Conservation (phyloP, 1,284 basidiomycete genomes). For the Ganoderma boninense region DNA sequence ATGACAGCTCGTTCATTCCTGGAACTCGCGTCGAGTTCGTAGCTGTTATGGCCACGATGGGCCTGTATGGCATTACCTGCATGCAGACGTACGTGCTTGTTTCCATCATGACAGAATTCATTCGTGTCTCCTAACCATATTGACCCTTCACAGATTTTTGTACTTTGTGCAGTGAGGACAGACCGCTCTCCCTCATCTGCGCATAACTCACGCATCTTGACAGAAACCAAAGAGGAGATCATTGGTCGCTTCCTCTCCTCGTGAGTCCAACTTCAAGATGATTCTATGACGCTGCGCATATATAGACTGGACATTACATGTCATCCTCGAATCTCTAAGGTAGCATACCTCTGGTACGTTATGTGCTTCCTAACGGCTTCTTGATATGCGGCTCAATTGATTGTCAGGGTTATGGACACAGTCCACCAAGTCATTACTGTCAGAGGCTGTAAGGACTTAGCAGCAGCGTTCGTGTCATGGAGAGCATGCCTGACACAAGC, state of each 20-base stretch:
- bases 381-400: not conserved
- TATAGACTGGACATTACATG: not conserved
- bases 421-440: not conserved
- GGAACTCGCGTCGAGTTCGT: not conserved
- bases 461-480: not conserved
- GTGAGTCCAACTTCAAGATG: not conserved
- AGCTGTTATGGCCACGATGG: not conserved
- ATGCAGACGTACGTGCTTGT: not conserved
- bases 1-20: not conserved
- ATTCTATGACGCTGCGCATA: not conserved
- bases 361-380: too few species aligned
- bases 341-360: not conserved
- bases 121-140: not conserved
- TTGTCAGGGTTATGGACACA: not conserved
- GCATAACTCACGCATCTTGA: not conserved
- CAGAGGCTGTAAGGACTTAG: not conserved
- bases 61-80: not conserved
- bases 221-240: not conserved
- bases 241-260: not conserved
- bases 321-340: not conserved
- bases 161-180: not conserved
- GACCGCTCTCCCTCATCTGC: not conserved
- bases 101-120: too few species aligned
- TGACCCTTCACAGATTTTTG: not conserved
- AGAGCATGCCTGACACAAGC: not conserved